phyloP scores from a whole-genome alignment of 1,284 basidiomycete genomes.

The Ceratobasidium papillatum region DNA sequence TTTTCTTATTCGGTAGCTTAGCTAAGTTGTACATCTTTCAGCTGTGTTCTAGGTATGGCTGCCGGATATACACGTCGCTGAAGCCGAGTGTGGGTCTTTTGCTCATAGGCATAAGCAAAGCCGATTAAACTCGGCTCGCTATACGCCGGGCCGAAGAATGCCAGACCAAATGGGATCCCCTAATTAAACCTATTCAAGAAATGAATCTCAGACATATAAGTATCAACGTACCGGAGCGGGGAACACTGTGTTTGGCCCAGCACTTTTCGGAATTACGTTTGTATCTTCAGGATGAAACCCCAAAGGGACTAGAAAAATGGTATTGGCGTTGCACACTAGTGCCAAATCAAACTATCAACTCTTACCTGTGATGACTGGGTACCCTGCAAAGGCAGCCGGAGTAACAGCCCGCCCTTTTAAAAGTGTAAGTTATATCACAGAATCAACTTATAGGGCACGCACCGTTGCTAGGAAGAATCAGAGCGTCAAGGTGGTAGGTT shows the following conservation, averaged over 20 bases:
- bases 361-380: slow-evolving; percentile 63
- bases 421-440: not conserved
- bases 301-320: slow-evolving; percentile 3
- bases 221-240: slow-evolving; percentile 11
- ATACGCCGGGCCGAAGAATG: slow-evolving; percentile 70
- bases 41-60: slow-evolving; percentile 69
- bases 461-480: slow-evolving; percentile 30
- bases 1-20: slow-evolving; percentile 18
- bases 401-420: not conserved
- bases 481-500: slow-evolving; percentile 28
- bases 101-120: slow-evolving; percentile 72
- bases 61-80: slow-evolving; percentile 61
- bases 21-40: slow-evolving; percentile 55
- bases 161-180: slow-evolving; percentile 68
- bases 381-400: slow-evolving; percentile 62
- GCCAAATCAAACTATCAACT: too few relatives aligned
- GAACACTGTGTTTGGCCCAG: slow-evolving; percentile 17
- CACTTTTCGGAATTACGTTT: not conserved
- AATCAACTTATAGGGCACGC: too few relatives aligned
- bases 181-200: not conserved
- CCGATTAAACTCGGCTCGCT: slow-evolving; percentile 67
- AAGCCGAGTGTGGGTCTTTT: slow-evolving; percentile 65
- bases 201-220: too few relatives aligned
- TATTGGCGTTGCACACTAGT: not conserved
- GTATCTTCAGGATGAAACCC: slow-evolving; percentile 26